Evolutionary conservation across 1,284 basidiomycete species (phyloP), one percentile per base, ranked within the genome.

Genomic region (Malassezia nana): DNA sequence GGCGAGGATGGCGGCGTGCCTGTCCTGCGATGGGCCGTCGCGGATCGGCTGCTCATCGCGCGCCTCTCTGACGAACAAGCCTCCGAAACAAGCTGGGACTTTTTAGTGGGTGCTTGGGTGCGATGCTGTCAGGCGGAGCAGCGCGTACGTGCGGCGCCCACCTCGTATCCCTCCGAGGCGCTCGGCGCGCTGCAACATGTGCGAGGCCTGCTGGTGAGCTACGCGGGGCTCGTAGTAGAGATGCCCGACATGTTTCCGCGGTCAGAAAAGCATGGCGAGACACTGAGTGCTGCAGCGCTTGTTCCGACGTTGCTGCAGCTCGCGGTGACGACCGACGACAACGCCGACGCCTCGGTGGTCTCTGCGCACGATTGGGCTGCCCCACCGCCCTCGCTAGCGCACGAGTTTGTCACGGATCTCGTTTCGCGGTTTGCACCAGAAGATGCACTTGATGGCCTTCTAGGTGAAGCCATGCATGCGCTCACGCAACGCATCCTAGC

Each of bases 51-150:
- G 6, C 78, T 99, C 52, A 89, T 96, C 59, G 81, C 89, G 4
- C 80, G 92, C 26, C 81, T 98, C 2, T 88, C 89, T 45, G 76
- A 95, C 18, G 83, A 92, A 68, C 82, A 87, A 1, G 33, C 41
- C 9, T 76, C 83, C 46, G 82, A 90, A 75, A 91, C 90, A 0
- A 81, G 83, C 0, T 91, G 91, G 62, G 89, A 95, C 68, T 98
- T 91, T 70, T 80, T 98, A 20, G 80, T 89, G 1, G 84, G 84
- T 18, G 86, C 86, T 66, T 99, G 92, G 92, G 89, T 87, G 74
- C 49, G 47, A n/a, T 57, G 62, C 24, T 58, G 58, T 29, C 44
- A 45, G 15, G 58, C 66, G 28, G 63, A 72, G 46, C 26, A 24
- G 18, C 43, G 50, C 6, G 52, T 64, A 4, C 56, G 62, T 3